Percentiles rank a stretch among this genome's conserved stretches.
Conservation (phyloP, 2,329 filamentous ascomycete species). For the Lachnellula subtilissima region DNA sequence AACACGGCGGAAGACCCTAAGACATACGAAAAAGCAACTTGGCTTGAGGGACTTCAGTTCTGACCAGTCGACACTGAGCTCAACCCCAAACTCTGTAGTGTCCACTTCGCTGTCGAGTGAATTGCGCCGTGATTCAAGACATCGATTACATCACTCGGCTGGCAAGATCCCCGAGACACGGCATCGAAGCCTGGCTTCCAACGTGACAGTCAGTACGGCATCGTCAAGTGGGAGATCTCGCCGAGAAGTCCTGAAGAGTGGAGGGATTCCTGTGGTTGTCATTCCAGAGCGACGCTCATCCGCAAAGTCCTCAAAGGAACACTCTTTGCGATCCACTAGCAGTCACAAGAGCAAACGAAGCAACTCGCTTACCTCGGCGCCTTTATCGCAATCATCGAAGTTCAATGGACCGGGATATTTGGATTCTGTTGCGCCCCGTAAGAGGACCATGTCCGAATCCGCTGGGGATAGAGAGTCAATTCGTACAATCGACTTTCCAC, state of each 20-base stretch:
- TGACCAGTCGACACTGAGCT: slow-evolving; percentile 33
- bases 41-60: slow-evolving; percentile 43
- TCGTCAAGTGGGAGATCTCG: slow-evolving; percentile 50
- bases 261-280: slow-evolving; percentile 58
- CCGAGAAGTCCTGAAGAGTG: slow-evolving; percentile 54
- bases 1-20: slow-evolving; percentile 48
- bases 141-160: slow-evolving; percentile 24
- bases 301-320: slow-evolving; percentile 44
- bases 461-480: slow-evolving; percentile 26
- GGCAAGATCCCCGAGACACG: slow-evolving; percentile 20
- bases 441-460: slow-evolving; percentile 29
- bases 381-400: slow-evolving; percentile 38
- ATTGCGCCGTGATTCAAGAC: background rate
- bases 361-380: slow-evolving; percentile 47
- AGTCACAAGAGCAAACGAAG: slow-evolving; percentile 52
- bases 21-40: slow-evolving; percentile 55
- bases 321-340: slow-evolving; percentile 57
- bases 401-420: slow-evolving; percentile 42
- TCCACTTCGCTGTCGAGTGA: slow-evolving; percentile 18
- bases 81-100: slow-evolving; percentile 38
- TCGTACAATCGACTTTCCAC: slow-evolving; percentile 58
- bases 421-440: slow-evolving; percentile 33
- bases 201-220: slow-evolving; percentile 42
- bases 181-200: slow-evolving; percentile 43
- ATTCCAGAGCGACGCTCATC: slow-evolving; percentile 53